Evolutionary conservation across 78 protist species (phyloP).

Genomic region (Dictyostelium brefeldianum): DNA sequence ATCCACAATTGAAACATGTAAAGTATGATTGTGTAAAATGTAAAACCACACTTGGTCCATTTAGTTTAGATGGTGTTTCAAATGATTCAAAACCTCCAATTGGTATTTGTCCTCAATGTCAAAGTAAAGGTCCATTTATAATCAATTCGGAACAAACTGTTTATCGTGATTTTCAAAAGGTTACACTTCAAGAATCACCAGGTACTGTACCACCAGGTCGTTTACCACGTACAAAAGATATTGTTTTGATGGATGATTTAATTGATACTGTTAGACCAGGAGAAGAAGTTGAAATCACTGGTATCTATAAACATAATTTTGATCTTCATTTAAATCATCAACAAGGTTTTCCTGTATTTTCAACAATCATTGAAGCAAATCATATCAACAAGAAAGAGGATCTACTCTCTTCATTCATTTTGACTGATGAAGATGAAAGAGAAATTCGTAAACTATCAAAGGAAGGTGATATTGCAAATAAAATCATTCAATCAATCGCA

Average conservation of each 20-base stretch:
- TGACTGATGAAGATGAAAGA: conserved; percentile 94
- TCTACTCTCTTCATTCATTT: conserved; percentile 37
- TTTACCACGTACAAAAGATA: conserved; percentile 97
- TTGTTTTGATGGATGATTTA: conserved; percentile 95
- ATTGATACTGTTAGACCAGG: conserved; percentile 98
- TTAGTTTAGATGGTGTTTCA: conserved; percentile 44
- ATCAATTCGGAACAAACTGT: conserved; percentile 92
- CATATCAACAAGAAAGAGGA: conserved; percentile 84
- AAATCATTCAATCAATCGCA: conserved; percentile 96
- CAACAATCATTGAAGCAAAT: conserved; percentile 98
- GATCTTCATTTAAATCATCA: conserved; percentile 90
- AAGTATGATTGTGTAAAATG: conserved; percentile 95
- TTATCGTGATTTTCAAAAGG: conserved; percentile 97
- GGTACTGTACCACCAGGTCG: conserved; percentile 99
- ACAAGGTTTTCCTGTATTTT: conserved; percentile 99
- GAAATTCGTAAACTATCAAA: conserved; percentile 84
- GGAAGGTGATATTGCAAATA: conserved; percentile 85
- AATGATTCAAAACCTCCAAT: conserved; percentile 16
- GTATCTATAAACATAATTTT: conserved; percentile 91
- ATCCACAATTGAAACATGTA: conserved; percentile 95
- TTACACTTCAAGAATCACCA: conserved; percentile 98
- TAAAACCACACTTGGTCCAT: conserved; percentile 90
- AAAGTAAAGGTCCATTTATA: conserved; percentile 92
- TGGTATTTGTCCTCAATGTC: conserved; percentile 80
- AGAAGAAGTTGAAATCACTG: conserved; percentile 97